phyloP scores from a whole-genome alignment of 2,329 filamentous ascomycete species.

The Moelleriella libera region DNA sequence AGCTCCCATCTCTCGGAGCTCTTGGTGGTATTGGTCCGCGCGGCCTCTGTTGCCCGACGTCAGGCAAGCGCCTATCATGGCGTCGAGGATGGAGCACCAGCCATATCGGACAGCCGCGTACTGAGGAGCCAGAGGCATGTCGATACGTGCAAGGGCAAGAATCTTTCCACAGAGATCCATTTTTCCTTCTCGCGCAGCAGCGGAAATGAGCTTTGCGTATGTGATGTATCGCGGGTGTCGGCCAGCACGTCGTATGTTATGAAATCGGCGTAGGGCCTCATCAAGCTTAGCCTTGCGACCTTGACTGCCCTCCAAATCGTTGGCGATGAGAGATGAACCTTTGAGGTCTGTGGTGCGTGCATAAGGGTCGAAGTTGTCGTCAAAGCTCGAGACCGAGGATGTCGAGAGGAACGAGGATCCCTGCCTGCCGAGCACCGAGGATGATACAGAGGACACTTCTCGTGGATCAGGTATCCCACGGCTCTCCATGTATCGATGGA shows the following conservation, averaged over 20 bases:
- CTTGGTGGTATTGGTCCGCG: constrained; percentile 79
- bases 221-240: constrained; percentile 92
- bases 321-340: constrained; percentile 79
- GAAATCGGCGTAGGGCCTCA: constrained; percentile 71
- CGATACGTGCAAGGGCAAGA: constrained; percentile 73
- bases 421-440: constrained; percentile 29
- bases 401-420: constrained; percentile 40
- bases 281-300: constrained; percentile 62
- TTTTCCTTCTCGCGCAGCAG: constrained; percentile 74
- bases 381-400: constrained; percentile 45
- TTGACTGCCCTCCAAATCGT: constrained; percentile 70
- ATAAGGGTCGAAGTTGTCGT: constrained; percentile 85
- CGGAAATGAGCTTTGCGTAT: constrained; percentile 87
- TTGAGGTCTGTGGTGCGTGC: constrained; percentile 84
- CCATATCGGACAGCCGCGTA: constrained; percentile 84
- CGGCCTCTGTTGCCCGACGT: constrained; percentile 66
- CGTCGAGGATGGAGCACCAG: constrained; percentile 91
- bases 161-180: constrained; percentile 76
- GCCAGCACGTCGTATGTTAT: constrained; percentile 84
- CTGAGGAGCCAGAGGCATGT: constrained; percentile 73
- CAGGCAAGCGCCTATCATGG: constrained; percentile 89
- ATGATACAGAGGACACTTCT: constrained; percentile 31
- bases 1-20: constrained; percentile 79
- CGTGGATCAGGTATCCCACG: constrained; percentile 42
- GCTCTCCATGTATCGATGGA: constrained; percentile 42